Conservation (phyloP, 352 stramenopile genomes). For the Phytophthora hybrid region DNA sequence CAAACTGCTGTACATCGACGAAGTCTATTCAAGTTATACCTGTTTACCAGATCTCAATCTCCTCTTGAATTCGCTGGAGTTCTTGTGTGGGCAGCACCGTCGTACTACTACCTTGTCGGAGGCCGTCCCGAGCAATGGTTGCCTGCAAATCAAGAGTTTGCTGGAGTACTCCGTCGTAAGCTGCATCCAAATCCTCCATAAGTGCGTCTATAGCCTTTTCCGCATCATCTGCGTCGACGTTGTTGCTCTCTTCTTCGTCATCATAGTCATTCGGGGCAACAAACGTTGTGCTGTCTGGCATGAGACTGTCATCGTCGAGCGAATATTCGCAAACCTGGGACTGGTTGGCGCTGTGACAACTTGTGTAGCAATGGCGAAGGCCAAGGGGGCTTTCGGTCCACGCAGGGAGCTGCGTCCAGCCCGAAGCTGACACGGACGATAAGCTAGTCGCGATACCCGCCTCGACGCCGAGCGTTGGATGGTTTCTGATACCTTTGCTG, state of each 20-base stretch:
- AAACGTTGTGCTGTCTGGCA: slow-evolving; percentile 43
- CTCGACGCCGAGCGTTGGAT: slow-evolving; percentile 43
- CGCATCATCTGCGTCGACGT: slow-evolving; percentile 29
- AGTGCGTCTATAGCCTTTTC: slow-evolving; percentile 56
- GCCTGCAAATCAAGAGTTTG: slow-evolving; percentile 51
- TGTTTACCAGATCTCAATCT: slow-evolving; percentile 84
- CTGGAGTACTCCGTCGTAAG: slow-evolving; percentile 52
- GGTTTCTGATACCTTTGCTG: slow-evolving; percentile 64
- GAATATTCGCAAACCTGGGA: slow-evolving; percentile 50
- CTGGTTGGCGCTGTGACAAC: slow-evolving; percentile 23
- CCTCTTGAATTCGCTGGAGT: slow-evolving; percentile 74
- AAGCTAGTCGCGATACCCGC: slow-evolving; percentile 33
- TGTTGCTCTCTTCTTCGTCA: slow-evolving; percentile 32
- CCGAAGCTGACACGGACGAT: not conserved
- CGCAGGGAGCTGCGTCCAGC: slow-evolving; percentile 47
- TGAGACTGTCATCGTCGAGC: slow-evolving; percentile 59
- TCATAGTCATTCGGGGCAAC: slow-evolving; percentile 15
- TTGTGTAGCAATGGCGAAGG: slow-evolving; percentile 47
- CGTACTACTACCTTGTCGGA: slow-evolving; percentile 49
- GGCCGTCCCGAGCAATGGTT: slow-evolving; percentile 56
- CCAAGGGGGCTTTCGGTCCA: slow-evolving; percentile 63
- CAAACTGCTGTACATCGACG: not conserved
- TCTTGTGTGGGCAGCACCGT: slow-evolving; percentile 72
- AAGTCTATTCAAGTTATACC: slow-evolving; percentile 15
- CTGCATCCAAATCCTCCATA: slow-evolving; percentile 58